Conservation (phyloP, 2,329 filamentous ascomycete genomes). For the Ceratocystis diversiconidia region DNA sequence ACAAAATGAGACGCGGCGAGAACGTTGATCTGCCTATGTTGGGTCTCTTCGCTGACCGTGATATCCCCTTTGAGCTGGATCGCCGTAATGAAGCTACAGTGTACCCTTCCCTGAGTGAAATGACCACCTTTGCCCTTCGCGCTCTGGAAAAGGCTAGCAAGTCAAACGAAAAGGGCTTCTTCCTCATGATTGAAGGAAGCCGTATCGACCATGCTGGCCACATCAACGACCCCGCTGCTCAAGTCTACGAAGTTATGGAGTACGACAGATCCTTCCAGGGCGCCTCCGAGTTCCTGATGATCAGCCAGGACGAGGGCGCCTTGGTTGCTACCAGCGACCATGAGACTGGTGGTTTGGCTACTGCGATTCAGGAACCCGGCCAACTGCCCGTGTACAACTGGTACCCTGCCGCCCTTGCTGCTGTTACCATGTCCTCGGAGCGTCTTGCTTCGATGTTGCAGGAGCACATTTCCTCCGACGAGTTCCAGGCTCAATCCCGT, state of each 20-base stretch:
- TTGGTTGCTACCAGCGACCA: constrained; percentile 89
- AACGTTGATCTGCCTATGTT: constrained; percentile 65
- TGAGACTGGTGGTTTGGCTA: constrained; percentile 80
- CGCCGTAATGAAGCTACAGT: constrained; percentile 60
- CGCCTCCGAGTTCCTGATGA: constrained; percentile 71
- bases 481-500: constrained; percentile 22
- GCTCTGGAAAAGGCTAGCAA: constrained; percentile 69
- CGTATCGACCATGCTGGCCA: constrained; percentile 92
- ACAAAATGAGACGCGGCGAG: constrained; percentile 52
- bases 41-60: constrained; percentile 66
- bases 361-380: constrained; percentile 51
- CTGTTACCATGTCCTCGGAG: constrained; percentile 64
- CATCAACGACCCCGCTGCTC: constrained; percentile 67
- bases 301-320: constrained; percentile 58
- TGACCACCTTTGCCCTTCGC: constrained; percentile 69
- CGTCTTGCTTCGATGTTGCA: constrained; percentile 50
- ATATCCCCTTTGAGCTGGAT: constrained; percentile 91
- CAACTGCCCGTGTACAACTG: constrained; percentile 51
- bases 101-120: constrained; percentile 84
- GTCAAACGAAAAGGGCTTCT: constrained; percentile 83
- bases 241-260: constrained; percentile 84
- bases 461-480: constrained; percentile 36
- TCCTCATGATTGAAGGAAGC: constrained; percentile 95
- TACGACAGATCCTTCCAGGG: constrained; percentile 77
- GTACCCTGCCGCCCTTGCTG: constrained; percentile 67